Conservation (phyloP, 148 eudicot genomes). For the Hydrangea macrophylla region DNA sequence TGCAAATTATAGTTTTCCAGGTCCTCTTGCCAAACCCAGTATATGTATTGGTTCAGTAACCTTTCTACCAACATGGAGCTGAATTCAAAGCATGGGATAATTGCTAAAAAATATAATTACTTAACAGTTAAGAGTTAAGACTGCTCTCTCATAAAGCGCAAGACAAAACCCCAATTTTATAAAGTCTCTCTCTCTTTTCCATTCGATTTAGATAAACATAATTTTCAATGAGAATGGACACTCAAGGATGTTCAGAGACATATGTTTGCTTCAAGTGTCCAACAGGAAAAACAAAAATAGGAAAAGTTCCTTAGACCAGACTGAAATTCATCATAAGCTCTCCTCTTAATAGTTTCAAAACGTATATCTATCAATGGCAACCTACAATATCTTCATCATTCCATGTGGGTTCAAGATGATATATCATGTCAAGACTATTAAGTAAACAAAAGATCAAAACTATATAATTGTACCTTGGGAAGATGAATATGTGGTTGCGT, state of each 20-base stretch:
- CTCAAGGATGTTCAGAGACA: not conserved
- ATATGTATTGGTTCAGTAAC: no score
- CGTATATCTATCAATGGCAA: not conserved
- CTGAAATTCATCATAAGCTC: not conserved
- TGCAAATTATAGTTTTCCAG: no score
- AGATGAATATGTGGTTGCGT: slow-evolving; percentile 86
- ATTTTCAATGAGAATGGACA: not conserved
- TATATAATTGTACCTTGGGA: slow-evolving; percentile 64
- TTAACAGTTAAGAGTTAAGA: no score
- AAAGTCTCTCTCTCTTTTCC: not conserved
- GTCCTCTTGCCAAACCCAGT: no score
- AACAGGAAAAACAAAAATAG: not conserved
- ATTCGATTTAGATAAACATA: not conserved
- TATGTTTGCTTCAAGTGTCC: not conserved
- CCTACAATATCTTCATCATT: not conserved
- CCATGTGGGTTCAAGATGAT: not conserved
- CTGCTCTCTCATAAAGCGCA: no score
- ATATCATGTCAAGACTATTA: not conserved
- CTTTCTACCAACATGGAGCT: no score
- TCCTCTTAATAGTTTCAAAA: not conserved
- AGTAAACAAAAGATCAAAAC: not conserved
- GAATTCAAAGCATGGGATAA: no score
- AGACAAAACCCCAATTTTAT: no score
- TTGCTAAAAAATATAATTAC: no score
- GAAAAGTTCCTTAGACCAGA: not conserved